A percentile compares a stretch with the other conserved stretches of the same genome.
These are phyloP conservation scores for Tolypocladium pustulatum DNA, from an alignment of 2,329 filamentous ascomycete genomes.

Conservation along the genomic window DNA sequence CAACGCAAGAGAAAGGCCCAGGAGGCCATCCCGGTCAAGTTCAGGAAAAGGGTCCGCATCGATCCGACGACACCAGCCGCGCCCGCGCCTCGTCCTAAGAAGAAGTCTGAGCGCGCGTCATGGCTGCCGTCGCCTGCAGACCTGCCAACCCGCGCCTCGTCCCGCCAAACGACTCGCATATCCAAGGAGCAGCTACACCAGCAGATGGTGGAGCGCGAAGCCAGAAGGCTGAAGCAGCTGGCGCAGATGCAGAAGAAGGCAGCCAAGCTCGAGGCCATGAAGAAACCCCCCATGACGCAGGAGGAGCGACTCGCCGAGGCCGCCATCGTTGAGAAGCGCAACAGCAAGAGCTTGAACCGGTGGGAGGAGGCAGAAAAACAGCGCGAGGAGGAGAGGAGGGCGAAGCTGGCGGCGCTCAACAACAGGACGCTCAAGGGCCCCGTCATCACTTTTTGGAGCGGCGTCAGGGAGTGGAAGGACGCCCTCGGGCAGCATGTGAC, in stretches of 20 bases:
- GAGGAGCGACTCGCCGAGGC: slow-evolving; percentile 76
- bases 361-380: slow-evolving; percentile 93
- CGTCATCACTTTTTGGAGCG: slow-evolving; percentile 88
- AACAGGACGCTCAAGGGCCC: slow-evolving; percentile 80
- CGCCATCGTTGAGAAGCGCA: slow-evolving; percentile 70
- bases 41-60: slow-evolving; percentile 69
- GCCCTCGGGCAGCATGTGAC: slow-evolving; percentile 58
- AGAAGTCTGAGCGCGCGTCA: slow-evolving; percentile 48
- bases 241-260: slow-evolving; percentile 56
- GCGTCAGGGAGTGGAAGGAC: slow-evolving; percentile 72
- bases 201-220: slow-evolving; percentile 65
- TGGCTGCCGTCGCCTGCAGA: slow-evolving; percentile 47
- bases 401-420: slow-evolving; percentile 77
- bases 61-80: slow-evolving; percentile 35
- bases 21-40: slow-evolving; percentile 59
- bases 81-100: slow-evolving; percentile 40
- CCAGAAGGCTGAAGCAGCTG: slow-evolving; percentile 59
- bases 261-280: slow-evolving; percentile 61
- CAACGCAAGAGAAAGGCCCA: slow-evolving; percentile 74
- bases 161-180: slow-evolving; percentile 45
- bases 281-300: slow-evolving; percentile 77
- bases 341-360: slow-evolving; percentile 80
- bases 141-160: slow-evolving; percentile 47
- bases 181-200: slow-evolving; percentile 55
- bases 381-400: slow-evolving; percentile 71